Conservation (phyloP, 2,329 filamentous ascomycete genomes). For the Aspergillus pseudoterreus region DNA sequence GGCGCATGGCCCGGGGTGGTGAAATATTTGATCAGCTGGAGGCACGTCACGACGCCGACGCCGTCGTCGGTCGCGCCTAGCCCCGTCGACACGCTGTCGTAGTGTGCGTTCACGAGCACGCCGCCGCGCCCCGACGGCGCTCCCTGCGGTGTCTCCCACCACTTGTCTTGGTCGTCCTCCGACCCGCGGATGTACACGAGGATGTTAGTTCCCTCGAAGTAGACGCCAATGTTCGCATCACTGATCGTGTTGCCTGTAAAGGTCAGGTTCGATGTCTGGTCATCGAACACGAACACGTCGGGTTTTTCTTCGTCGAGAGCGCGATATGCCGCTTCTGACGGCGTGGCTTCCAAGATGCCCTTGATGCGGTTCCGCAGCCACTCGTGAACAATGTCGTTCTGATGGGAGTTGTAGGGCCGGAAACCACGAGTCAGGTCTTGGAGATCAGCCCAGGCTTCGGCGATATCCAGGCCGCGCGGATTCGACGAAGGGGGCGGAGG, state of each 20-base stretch:
- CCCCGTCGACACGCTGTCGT: slow-evolving; percentile 87
- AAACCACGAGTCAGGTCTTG: slow-evolving; percentile 69
- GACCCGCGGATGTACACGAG: slow-evolving; percentile 85
- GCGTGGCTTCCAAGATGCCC: slow-evolving; percentile 64
- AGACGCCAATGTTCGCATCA: slow-evolving; percentile 51
- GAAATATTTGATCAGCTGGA: slow-evolving; percentile 86
- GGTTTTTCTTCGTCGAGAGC: slow-evolving; percentile 22
- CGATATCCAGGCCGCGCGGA: slow-evolving; percentile 69
- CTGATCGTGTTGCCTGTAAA: slow-evolving; percentile 50
- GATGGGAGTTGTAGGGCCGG: slow-evolving; percentile 83
- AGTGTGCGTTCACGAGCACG: slow-evolving; percentile 91
- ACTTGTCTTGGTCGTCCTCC: slow-evolving; percentile 67
- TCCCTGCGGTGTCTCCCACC: slow-evolving; percentile 61
- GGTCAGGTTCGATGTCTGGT: slow-evolving; percentile 74
- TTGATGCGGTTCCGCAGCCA: slow-evolving; percentile 71
- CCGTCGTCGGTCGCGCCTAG: slow-evolving; percentile 94
- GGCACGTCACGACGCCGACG: slow-evolving; percentile 77
- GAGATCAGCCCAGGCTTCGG: slow-evolving; percentile 82
- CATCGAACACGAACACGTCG: slow-evolving; percentile 66
- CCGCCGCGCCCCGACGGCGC: slow-evolving; percentile 61
- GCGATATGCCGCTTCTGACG: slow-evolving; percentile 18
- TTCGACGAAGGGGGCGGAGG: slow-evolving; percentile 60
- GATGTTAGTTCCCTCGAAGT: slow-evolving; percentile 91
- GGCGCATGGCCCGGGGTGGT: slow-evolving; percentile 68
- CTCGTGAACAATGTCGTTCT: slow-evolving; percentile 74